Percentiles rank a stretch among this genome's conserved stretches.
Conservation (phyloP, 2,329 filamentous ascomycete species). For the Penicillium sp. region DNA sequence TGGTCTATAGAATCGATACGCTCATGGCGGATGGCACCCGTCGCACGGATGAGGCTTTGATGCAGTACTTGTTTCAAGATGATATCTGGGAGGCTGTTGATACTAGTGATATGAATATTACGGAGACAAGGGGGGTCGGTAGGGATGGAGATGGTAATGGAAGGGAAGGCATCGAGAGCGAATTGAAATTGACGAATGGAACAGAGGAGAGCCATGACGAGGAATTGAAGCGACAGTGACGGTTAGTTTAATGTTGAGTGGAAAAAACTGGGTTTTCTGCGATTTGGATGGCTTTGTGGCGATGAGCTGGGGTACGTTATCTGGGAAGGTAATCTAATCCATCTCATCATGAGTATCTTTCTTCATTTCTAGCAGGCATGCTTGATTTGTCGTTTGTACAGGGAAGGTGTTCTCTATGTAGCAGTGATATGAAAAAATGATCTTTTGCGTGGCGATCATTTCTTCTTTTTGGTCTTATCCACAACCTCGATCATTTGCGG, state of each 20-base stretch:
- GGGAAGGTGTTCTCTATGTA: not conserved
- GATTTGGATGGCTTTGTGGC: not conserved
- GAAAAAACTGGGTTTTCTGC: not conserved
- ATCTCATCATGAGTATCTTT: not conserved
- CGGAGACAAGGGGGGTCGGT: not conserved
- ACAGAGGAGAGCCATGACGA: not conserved
- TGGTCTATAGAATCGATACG: not conserved
- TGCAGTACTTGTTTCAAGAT: not conserved
- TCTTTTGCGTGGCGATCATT: conserved; percentile 24
- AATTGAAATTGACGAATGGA: not conserved
- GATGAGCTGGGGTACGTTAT: not conserved
- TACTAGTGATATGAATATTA: not conserved
- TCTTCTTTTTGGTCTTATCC: conserved; percentile 69
- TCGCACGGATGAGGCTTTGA: not conserved
- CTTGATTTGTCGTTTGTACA: not conserved
- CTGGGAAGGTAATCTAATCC: not conserved
- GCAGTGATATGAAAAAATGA: too few relatives aligned
- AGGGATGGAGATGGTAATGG: not conserved
- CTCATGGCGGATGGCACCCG: not conserved
- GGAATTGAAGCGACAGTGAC: not conserved
- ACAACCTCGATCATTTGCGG: conserved; percentile 62
- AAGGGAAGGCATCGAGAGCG: not conserved
- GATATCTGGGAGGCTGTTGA: not conserved
- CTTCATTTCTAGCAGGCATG: not conserved
- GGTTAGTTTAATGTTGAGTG: not conserved